Base-by-base conservation (phyloP, 2,329 filamentous ascomycete species). In the Bipolaris sorokiniana region DNA sequence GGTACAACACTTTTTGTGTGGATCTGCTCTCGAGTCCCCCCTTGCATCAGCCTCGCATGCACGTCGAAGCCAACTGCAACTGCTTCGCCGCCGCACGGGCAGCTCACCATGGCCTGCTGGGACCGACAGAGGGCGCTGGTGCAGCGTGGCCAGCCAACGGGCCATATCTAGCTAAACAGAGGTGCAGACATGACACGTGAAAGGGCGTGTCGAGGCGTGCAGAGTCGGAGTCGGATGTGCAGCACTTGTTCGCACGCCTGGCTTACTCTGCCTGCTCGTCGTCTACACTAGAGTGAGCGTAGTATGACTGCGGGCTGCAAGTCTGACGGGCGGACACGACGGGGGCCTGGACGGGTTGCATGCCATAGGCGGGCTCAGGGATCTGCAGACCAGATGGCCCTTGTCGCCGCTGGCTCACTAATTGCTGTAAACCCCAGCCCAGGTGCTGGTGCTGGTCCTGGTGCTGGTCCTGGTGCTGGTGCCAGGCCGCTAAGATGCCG, bases 21-120 rank as follows among this genome's bases (percentile, higher is more conserved):
- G 69, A 74, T 70, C 70, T 53, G 33, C 65, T 64, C 62, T 72
- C 63, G 62, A 69, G 61, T 64, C 20, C 20, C 63, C 71, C 73
- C 73, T 76, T 76, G 73, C 73, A 75, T 70, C 67, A 56, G 69
- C 62, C 63, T 26, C 38, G 48, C 65, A 58, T 58, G 54, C 58
- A 49, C 45, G 54, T 51, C 54, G 7, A 31, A 56, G 47, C 70
- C 72, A 73, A 73, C 72, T 56, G 57, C 36, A 28, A 28, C 26
- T 41, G 23, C 61, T 58, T 45, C 15, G 31, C 33, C 54, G 44
- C 58, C 51, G 63, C 59, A 48, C 44, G 56, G 59, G 56, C 65
- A 62, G 59, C 51, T 58, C 37, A n/a, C 37, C 9, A 41, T 20
- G 18, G 50, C 51, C 54, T 56, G 62, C 65, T 55, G 59, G 58